Conservation (phyloP, 805 yeast genomes). For the Debaryomyces castellii region DNA sequence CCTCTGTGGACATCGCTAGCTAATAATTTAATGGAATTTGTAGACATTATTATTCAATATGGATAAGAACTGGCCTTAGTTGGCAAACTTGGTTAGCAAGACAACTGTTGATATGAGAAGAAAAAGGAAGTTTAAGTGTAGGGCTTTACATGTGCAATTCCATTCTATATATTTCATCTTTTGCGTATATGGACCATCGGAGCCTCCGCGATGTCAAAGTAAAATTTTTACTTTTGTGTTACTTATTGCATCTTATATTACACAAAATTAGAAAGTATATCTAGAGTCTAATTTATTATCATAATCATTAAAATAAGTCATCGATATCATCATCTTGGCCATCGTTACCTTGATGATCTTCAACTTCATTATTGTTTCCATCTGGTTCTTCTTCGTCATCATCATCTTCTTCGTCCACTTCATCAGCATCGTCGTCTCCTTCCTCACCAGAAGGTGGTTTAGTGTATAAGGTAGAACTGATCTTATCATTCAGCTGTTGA, state of each 20-base stretch:
- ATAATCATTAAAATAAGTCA: constrained; percentile 29
- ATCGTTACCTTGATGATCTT: constrained; percentile 28
- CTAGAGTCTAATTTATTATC: neutral
- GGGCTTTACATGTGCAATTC: neutral
- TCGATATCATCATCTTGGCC: constrained; percentile 37
- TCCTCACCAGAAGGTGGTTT: constrained; percentile 5
- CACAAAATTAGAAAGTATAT: neutral
- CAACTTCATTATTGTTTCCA: constrained; percentile 15
- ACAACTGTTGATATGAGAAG: neutral
- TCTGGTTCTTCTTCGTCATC: constrained; percentile 31
- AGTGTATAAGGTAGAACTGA: constrained; percentile 12
- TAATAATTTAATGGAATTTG: constrained; percentile 55
- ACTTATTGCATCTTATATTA: neutral
- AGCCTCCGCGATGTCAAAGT: constrained; percentile 3
- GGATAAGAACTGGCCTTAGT: constrained; percentile 1
- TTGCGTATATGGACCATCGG: neutral
- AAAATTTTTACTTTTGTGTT: constrained; percentile 2
- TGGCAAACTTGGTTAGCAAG: neutral
- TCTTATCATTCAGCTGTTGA: constrained; percentile 22
- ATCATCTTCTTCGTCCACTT: constrained; percentile 27
- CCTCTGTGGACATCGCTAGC: constrained; percentile 82
- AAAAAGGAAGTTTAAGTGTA: neutral
- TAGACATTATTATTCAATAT: constrained; percentile 49
- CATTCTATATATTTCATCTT: neutral
- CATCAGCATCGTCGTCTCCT: constrained; percentile 19